Evolutionary conservation across 2,329 filamentous ascomycete species (phyloP), one percentile per base, ranked within the genome.

Genomic region (Rhynchosporium agropyri): DNA sequence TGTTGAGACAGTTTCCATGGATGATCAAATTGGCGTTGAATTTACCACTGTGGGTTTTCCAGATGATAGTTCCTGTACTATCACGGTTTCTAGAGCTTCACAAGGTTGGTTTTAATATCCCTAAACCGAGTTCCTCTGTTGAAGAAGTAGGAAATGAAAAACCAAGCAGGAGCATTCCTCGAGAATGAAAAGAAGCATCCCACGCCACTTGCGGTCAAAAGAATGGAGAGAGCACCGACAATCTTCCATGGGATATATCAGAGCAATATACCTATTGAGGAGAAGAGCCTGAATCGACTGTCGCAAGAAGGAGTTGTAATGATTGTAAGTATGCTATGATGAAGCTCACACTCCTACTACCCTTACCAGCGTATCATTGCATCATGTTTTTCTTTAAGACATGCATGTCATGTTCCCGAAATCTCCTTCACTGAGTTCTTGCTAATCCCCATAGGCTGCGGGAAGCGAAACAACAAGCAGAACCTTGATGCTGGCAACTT

Each of bases 401-500:
- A 20, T 20, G 20, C 20, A 20, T 20, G 20, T 20, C 20, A 20
- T 20, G 1, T 20, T 20, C 20, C 20, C 20, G 20, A 20, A 20
- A 20, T 20, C 20, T 20, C 20, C 20, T 20, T 20, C 20, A 20
- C 20, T 20, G 20, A 20, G 20, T 20, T 20, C 20, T 20, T 20
- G 20, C 20, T 20, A 20, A 20, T 20, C 20, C 20, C 20, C 20
- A 20, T 20, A 20, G 20, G 20, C 20, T 1, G 77, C 76, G 2
- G 77, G 75, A 2, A 74, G 72, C 31, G 75, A 77, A 51, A 78
- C 76, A 0, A 74, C 71, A 2, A 71, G 69, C n/a, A 70, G 70
- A 60, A 68, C 72, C 0, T 67, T 79, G n/a, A 64, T 71, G 6
- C 60, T 76, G 15, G 65, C 74, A 6, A 69, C 73, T 5, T 79